These are phyloP conservation scores for Mercurialis annua DNA, from an alignment of 345 rosid species.

Conservation along the genomic window DNA sequence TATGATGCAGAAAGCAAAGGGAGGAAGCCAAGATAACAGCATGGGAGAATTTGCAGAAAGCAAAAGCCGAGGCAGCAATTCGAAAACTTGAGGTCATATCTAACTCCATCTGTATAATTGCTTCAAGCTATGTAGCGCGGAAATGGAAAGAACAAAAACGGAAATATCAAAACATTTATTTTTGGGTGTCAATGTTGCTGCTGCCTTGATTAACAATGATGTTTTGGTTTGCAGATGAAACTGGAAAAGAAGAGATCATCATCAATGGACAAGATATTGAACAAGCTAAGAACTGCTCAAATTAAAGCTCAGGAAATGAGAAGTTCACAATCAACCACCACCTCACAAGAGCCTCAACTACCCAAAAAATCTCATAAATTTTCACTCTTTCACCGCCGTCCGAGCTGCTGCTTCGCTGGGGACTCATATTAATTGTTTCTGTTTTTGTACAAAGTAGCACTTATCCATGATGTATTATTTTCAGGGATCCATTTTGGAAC, in stretches of 20 bases:
- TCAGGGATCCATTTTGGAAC: background rate
- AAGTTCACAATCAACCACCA: constrained; percentile 42
- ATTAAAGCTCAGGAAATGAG: constrained; percentile 77
- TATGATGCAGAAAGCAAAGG: constrained; percentile 56
- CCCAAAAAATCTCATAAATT: constrained; percentile 36
- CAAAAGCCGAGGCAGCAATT: constrained; percentile 96
- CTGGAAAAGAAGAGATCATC: constrained; percentile 85
- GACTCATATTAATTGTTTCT: constrained; percentile 24
- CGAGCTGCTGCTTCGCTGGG: constrained; percentile 51
- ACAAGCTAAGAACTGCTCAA: constrained; percentile 61
- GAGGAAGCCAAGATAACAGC: constrained; percentile 91
- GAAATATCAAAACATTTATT: too few species aligned
- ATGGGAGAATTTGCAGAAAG: constrained; percentile 95
- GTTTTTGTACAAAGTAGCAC: background rate
- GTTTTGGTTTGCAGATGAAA: constrained; percentile 51
- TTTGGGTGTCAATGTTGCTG: background rate
- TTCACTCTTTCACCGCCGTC: constrained; percentile 35
- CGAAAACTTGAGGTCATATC: constrained; percentile 73
- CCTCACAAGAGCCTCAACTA: constrained; percentile 26
- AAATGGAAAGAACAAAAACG: background rate
- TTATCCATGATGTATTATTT: background rate
- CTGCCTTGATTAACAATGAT: background rate
- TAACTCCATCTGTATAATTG: background rate
- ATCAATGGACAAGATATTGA: constrained; percentile 77
- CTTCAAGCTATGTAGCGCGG: background rate